Base-by-base conservation (phyloP, 2,329 filamentous ascomycete genomes). In the Neofusicoccum umdonicola region DNA sequence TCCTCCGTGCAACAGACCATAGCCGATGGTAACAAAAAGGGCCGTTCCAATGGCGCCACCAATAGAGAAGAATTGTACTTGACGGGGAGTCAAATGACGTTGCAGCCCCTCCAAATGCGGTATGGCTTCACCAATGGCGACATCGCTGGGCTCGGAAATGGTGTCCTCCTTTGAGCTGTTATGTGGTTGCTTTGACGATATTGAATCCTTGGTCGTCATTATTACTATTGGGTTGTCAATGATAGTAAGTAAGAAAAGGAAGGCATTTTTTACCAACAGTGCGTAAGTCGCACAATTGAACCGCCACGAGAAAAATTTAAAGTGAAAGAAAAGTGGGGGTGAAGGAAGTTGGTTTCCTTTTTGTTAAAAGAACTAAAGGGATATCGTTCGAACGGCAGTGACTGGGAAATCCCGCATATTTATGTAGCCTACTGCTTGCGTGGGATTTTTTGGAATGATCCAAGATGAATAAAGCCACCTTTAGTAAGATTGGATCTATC, bases 1-100 rank as follows among this genome's bases (percentile, higher is more conserved):
- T n/a, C 83, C 83, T 68, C 63, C 60, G 13, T 17, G 47, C 15
- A 54, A 4, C 1, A 68, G 60, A 19, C 52, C 63, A 2, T 39
- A 47, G 27, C 66, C 66, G 37, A 64, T 50, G 2, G 57, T 64
- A 12, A 67, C 62, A 27, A 67, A 63, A 15, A 67, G 41, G n/a
- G 63, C 66, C n/a, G 66, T 67, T 2, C 66, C 66, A 17, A 67
- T 57, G 34, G 63, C 19, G 39, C 66, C 63, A 17, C 54, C 51
- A 15, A 67, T 50, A 4, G 66, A 35, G 34, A 67, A 42, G 17
- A 42, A 31, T n/a, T 57, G 52, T 4, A 57, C 37, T 37, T 57
- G 52, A 9, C 52, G 52, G n/a, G 51, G 51, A 22, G n/a, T 39
- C 51, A 54, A 41, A 41, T 54, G 51, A 3, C 51, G 51, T 22